These are phyloP conservation scores for Cryphonectria japonica DNA, from an alignment of 2,329 filamentous ascomycete species.

Conservation along the genomic window DNA sequence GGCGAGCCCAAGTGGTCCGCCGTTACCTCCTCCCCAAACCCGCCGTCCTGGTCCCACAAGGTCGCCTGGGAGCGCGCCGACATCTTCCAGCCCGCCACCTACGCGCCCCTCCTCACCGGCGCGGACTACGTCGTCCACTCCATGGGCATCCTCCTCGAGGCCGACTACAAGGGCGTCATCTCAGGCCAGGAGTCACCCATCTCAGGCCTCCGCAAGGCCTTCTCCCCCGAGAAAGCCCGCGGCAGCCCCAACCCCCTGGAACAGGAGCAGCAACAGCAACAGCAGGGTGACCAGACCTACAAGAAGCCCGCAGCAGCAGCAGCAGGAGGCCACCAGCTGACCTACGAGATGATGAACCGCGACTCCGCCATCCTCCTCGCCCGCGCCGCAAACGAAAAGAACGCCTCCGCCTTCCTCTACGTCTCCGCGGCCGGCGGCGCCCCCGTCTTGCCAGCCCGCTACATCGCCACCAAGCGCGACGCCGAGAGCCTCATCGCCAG, in stretches of 20 bases:
- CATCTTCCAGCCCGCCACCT: constrained; percentile 80
- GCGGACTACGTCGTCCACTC: constrained; percentile 89
- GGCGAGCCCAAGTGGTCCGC: constrained; percentile 85
- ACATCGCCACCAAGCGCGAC: constrained; percentile 89
- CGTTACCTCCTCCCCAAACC: constrained; percentile 69
- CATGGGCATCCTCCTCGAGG: constrained; percentile 95
- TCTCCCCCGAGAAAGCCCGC: constrained; percentile 67
- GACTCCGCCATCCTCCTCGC: constrained; percentile 85
- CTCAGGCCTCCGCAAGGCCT: constrained; percentile 76
- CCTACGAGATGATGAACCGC: constrained; percentile 97
- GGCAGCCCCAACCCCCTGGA: constrained; percentile 42
- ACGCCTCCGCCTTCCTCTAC: constrained; percentile 73
- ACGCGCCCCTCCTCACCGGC: constrained; percentile 73
- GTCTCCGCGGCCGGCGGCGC: constrained; percentile 87
- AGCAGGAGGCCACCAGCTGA: constrained; percentile 63
- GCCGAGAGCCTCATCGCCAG: constrained; percentile 78
- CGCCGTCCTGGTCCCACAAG: constrained; percentile 79
- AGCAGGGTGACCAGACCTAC: constrained; percentile 56
- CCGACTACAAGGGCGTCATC: constrained; percentile 94
- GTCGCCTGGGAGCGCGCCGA: constrained; percentile 90
- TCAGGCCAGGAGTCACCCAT: constrained; percentile 83
- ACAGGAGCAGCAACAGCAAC: constrained; percentile 55
- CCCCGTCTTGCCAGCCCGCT: constrained; percentile 80
- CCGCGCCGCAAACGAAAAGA: constrained; percentile 70
- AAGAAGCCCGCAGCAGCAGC: constrained; percentile 65